Conservation (phyloP, 1,284 basidiomycete species). For the Ganoderma sinense region DNA sequence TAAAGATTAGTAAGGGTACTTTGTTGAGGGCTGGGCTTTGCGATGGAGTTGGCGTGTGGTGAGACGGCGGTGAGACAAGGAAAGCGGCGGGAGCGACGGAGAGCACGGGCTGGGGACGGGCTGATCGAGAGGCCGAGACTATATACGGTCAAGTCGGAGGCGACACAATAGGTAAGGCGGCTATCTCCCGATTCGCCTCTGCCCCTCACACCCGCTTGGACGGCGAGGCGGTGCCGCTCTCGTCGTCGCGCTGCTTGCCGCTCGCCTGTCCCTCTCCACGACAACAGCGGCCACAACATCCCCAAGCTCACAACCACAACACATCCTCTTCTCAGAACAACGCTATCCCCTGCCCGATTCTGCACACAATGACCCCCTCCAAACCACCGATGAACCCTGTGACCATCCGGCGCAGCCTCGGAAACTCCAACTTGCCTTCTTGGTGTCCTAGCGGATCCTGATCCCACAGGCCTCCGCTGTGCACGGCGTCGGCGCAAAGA, state of each 20-base stretch:
- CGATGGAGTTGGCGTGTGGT: background rate
- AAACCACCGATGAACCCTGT: background rate
- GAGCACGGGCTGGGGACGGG: background rate
- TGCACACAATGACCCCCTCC: background rate
- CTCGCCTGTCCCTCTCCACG: constrained; percentile 3
- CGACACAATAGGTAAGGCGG: constrained; percentile 6
- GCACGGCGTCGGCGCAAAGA: constrained; percentile 3
- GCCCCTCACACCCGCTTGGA: constrained; percentile 1
- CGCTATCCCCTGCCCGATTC: background rate
- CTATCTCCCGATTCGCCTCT: background rate
- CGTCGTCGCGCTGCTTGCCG: background rate
- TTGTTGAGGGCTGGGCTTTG: background rate
- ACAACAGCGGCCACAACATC: background rate
- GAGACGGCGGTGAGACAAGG: background rate
- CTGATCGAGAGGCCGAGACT: background rate
- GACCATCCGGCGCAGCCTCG: background rate
- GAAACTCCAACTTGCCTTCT: constrained; percentile 1
- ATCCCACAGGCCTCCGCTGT: constrained; percentile 7
- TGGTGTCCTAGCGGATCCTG: constrained; percentile 7
- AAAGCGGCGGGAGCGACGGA: background rate
- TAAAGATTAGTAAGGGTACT: constrained; percentile 14
- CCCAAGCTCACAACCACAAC: constrained; percentile 3
- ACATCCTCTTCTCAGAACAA: constrained; percentile 11
- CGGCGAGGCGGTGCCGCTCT: constrained; percentile 13
- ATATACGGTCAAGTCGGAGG: constrained; percentile 11